Evolutionary conservation across 2,329 filamentous ascomycete species (phyloP), one percentile per base, ranked within the genome.

Genomic region (Paracamarosporium sp.): DNA sequence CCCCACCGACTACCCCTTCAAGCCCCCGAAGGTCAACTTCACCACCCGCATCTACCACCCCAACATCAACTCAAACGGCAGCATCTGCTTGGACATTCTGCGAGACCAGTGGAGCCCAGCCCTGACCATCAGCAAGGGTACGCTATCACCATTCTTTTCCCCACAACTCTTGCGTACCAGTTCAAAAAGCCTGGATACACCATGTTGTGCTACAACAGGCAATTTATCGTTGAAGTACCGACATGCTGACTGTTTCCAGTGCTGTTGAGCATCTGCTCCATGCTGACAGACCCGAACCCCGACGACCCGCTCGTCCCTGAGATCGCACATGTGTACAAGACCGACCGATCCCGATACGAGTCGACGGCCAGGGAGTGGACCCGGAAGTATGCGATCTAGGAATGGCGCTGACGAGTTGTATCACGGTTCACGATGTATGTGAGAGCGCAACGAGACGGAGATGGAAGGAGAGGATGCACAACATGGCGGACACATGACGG

Each of bases 21-120:
- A 99, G 90, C 95, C 95, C 63, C 95, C 95, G 71, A 99, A 99
- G 88, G 93, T 99, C 82, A 97, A 97, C 90, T 99, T 99, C 87
- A 98, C 93, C 72, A 99, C 95, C 66, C 91, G 94, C 78, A 98
- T 99, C 85, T 99, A 99, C 81, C 95, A 99, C 84, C 95, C 95
- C 74, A 99, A 99, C 84, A 99, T 99, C 92, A 99, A 99, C 88
- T 96, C 92, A 69, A 98, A 98, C 80, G 95, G 95, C 81, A 97
- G 93, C 82, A 99, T 99, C 81, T 99, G 95, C 81, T 83, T 99
- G 79, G 95, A 99, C 77, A 99, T 99, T 76, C 85, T 99, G 76
- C 89, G 95, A 84, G 95, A 99, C 81, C 95, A 99, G 84, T 99
- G 95, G 95, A 97, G 93, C 80, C 95, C 95, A 40, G 95, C 95